Percentiles rank a stretch among this genome's conserved stretches.
phyloP scores from a whole-genome alignment of 768 basidiomycete species.

The Rhodosporidiobolus odoratus region DNA sequence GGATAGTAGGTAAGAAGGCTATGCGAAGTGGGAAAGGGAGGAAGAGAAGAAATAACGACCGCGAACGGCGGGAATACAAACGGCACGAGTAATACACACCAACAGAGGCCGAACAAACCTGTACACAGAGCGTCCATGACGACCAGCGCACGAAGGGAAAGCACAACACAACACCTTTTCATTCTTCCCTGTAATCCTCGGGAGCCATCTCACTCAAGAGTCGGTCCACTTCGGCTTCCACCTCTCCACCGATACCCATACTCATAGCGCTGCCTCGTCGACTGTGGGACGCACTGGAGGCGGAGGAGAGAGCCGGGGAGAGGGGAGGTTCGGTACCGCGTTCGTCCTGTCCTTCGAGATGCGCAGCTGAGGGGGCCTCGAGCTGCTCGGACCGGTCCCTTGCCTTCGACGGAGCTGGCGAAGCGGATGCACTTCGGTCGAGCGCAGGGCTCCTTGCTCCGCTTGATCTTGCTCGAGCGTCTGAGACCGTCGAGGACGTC shows the following conservation, averaged over 20 bases:
- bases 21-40: neutral
- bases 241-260: neutral
- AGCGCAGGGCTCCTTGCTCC: neutral
- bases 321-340: neutral
- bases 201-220: conserved; percentile 35
- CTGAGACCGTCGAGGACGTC: neutral
- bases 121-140: neutral
- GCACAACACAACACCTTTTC: neutral
- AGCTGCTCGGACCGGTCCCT: conserved; percentile 29
- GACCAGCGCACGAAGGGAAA: neutral
- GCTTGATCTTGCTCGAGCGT: conserved; percentile 6
- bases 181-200: neutral
- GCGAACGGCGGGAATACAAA: neutral
- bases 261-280: neutral
- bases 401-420: conserved; percentile 19
- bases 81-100: neutral
- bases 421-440: conserved; percentile 22
- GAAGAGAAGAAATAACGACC: neutral
- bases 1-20: neutral
- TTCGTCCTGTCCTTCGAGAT: neutral
- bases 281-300: neutral
- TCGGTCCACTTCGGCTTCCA: conserved; percentile 37
- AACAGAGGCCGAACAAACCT: no score
- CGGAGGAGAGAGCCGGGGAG: neutral
- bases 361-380: no score